Evolutionary conservation across 2,329 filamentous ascomycete genomes (phyloP), one percentile per base, ranked within the genome.

Genomic region (Neofusicoccum umdonicola): DNA sequence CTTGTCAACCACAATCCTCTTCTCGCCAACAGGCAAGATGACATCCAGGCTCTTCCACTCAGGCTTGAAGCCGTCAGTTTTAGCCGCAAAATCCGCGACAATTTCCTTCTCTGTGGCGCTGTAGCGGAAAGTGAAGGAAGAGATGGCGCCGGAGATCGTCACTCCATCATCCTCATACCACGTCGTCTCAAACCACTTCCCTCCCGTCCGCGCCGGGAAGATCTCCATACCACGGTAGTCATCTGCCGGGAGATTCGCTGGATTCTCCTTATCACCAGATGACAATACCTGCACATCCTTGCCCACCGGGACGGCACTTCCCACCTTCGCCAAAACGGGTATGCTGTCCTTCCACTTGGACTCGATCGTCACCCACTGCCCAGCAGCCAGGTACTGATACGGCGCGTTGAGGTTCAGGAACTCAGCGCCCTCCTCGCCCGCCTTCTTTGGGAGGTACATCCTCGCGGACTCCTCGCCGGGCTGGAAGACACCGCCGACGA

Each of bases 401-500:
- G 88, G 86, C 0, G 82, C 78, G 58, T 88, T 88, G 41, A 87
- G 74, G 70, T 90, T 90, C 31, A 90, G 69, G 72, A 83, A 91
- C 0, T 88, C 86, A 5, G 81, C 79, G 31, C 87, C 75, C 0
- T 76, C 74, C 13, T 76, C 74, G 3, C 67, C 62, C 12, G 67
- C 66, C 58, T 78, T 77, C 27, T 78, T 79, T 0, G 89, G 89
- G 0, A 91, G 81, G 68, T 92, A 92, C 8, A 92, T 77, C 11
- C 77, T 81, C 0, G 84, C 85, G 11, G 77, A 80, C 22, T 75
- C 80, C 1, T 80, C 79, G 3, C 85, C 87, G 0, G 87, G 78
- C 69, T 88, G 83, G 70, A 89, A 91, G 0, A 91, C 87, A 35
- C 61, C 61, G 2, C 87, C 87, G 7, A 92, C 78, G 0, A 92